A percentile compares a stretch with the other conserved stretches of the same genome.
Conservation (phyloP, 129 eudicot genomes). For the Centella asiatica region DNA sequence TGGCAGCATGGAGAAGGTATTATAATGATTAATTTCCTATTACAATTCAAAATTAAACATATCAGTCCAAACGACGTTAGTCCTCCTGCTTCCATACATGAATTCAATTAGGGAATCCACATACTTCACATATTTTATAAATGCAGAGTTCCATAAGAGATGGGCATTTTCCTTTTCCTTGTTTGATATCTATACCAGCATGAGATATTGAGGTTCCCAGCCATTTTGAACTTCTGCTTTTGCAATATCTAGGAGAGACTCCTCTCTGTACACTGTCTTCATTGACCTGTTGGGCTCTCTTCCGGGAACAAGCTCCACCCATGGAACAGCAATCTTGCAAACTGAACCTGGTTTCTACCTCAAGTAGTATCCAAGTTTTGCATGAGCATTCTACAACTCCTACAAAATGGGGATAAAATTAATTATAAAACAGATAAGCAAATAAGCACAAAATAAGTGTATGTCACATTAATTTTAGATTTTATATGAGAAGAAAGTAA, state of each 20-base stretch:
- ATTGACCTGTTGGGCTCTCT: conserved; percentile 44
- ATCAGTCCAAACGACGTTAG: background rate
- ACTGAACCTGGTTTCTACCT: background rate
- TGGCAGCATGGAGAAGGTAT: conserved; percentile 69
- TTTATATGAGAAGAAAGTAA: no score
- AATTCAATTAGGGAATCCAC: background rate
- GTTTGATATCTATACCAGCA: conserved; percentile 29
- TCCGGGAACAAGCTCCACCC: conserved; percentile 85
- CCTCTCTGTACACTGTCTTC: conserved; percentile 35
- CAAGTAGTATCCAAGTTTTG: background rate
- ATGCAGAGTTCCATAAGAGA: conserved; percentile 87
- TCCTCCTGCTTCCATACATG: background rate
- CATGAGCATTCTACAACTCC: no score
- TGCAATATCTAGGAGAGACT: conserved; percentile 41
- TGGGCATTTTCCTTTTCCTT: conserved; percentile 41
- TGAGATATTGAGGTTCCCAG: conserved; percentile 31
- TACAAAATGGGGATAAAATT: no score
- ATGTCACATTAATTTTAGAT: no score
- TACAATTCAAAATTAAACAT: conserved; percentile 9
- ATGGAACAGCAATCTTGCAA: conserved; percentile 18
- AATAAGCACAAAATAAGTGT: no score
- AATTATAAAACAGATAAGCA: no score
- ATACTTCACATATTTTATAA: conserved; percentile 55
- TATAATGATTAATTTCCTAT: conserved; percentile 62
- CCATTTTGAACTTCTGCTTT: conserved; percentile 70